Evolutionary conservation across 192 early-diverging fungal genomes (phyloP).

Genomic region (Mortierella alpina): DNA sequence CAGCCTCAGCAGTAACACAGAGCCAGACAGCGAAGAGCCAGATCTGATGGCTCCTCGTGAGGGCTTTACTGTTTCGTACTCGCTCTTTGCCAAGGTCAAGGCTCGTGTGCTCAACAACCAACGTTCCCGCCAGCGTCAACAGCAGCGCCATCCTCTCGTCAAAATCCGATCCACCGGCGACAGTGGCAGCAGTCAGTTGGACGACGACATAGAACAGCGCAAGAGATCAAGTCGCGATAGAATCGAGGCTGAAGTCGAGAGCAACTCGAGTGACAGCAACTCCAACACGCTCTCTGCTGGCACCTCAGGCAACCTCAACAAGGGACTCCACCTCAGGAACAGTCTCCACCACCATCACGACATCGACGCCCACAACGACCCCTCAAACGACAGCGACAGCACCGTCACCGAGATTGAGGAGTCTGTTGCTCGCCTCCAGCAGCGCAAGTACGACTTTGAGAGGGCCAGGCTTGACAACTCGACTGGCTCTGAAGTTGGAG

Average conservation of each 20-base stretch:
- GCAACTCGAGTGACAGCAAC: slow-evolving; percentile 25
- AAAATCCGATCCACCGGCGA: not conserved
- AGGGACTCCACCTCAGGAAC: not conserved
- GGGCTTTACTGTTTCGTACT: slow-evolving; percentile 32
- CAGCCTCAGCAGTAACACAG: too few species aligned
- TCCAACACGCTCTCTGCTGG: slow-evolving; percentile 19
- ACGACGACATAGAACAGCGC: not conserved
- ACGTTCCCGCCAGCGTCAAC: slow-evolving; percentile 2
- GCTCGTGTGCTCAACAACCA: slow-evolving; percentile 14
- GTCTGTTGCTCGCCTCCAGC: slow-evolving; percentile 4
- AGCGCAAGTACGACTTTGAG: slow-evolving; percentile 26
- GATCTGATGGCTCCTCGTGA: slow-evolving; percentile 26
- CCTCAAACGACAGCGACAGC: slow-evolving; percentile 30
- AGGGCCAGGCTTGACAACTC: slow-evolving; percentile 1
- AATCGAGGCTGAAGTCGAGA: slow-evolving; percentile 20
- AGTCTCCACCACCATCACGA: not conserved
- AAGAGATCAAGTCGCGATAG: slow-evolving; percentile 3
- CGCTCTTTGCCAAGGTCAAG: slow-evolving; percentile 41
- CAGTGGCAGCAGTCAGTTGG: slow-evolving; percentile 13
- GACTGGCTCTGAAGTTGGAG: not conserved
- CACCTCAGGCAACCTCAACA: slow-evolving; percentile 7
- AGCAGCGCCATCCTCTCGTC: slow-evolving; percentile 8
- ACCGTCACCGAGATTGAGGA: slow-evolving; percentile 36
- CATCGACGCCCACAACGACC: slow-evolving; percentile 8
- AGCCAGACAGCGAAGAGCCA: not conserved